Percentiles rank a stretch among this genome's conserved stretches.
These are phyloP conservation scores for Puccinia brachypodii DNA, from an alignment of 1,284 basidiomycete species.

Conservation along the genomic window DNA sequence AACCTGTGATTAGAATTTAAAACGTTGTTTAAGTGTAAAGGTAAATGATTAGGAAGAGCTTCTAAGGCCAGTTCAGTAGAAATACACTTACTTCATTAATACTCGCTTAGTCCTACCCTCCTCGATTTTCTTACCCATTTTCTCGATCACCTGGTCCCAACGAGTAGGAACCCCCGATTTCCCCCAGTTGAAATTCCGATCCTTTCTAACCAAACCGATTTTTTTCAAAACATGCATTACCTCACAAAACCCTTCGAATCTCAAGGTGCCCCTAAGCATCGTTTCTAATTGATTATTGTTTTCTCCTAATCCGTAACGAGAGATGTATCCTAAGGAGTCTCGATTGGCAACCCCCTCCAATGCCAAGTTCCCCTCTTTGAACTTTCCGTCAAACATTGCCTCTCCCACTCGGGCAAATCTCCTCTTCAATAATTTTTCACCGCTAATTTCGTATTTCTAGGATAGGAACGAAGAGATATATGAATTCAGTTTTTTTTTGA, in stretches of 20 bases:
- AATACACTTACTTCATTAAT: slow-evolving; percentile 53
- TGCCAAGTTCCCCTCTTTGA: slow-evolving; percentile 59
- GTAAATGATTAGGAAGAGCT: slow-evolving; percentile 6
- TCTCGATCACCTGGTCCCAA: slow-evolving; percentile 54
- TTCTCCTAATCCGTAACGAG: slow-evolving; percentile 68
- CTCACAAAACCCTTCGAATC: slow-evolving; percentile 80
- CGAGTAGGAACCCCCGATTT: slow-evolving; percentile 43
- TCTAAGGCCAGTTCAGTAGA: slow-evolving; percentile 52
- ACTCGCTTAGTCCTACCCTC: slow-evolving; percentile 55
- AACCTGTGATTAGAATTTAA: slow-evolving; percentile 39
- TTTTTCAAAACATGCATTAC: slow-evolving; percentile 73
- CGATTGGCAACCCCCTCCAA: slow-evolving; percentile 88
- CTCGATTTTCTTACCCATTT: slow-evolving; percentile 52
- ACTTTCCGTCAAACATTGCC: slow-evolving; percentile 64
- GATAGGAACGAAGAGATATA: slow-evolving; percentile 50
- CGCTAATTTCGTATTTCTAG: slow-evolving; percentile 64
- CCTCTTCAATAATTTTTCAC: slow-evolving; percentile 64
- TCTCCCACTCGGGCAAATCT: slow-evolving; percentile 66
- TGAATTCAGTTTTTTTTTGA: background rate
- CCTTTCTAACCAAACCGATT: slow-evolving; percentile 67
- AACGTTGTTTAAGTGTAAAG: background rate
- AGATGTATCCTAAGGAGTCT: slow-evolving; percentile 75
- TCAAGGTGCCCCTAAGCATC: slow-evolving; percentile 79
- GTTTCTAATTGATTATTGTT: slow-evolving; percentile 63
- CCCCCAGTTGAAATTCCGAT: background rate